Evolutionary conservation across 192 early-diverging fungal species (phyloP).

Genomic region (Funneliformis mosseae): DNA sequence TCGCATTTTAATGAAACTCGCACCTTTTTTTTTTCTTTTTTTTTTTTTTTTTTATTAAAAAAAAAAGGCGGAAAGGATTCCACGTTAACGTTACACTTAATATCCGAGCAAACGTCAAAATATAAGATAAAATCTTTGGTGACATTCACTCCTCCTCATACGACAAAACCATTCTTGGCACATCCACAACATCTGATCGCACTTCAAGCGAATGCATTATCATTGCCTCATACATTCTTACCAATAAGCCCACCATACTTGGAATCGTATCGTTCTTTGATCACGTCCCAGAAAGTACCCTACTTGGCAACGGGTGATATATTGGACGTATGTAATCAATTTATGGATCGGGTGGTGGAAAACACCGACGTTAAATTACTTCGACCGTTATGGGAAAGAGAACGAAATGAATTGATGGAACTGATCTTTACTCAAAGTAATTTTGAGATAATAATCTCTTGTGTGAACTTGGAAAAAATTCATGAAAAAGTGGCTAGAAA

Average conservation of each 20-base stretch:
- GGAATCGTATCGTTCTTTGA: conserved; percentile 16
- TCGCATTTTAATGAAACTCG: not conserved
- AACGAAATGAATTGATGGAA: conserved; percentile 48
- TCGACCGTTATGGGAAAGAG: conserved; percentile 60
- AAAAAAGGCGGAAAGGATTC: conserved; percentile 8
- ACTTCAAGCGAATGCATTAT: not conserved
- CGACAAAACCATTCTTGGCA: conserved; percentile 10
- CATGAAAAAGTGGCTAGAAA: conserved; percentile 41
- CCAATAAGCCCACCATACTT: conserved; percentile 4
- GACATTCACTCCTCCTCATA: conserved; percentile 3
- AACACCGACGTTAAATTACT: conserved; percentile 49
- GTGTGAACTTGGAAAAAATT: conserved; percentile 46
- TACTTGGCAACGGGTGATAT: conserved; percentile 51
- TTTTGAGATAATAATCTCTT: conserved; percentile 44
- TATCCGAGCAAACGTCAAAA: not conserved
- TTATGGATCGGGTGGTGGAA: conserved; percentile 59
- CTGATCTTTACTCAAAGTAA: conserved; percentile 45
- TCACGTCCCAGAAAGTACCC: not conserved
- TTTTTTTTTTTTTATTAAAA: not conserved
- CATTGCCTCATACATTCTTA: conserved; percentile 16
- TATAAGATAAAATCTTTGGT: conserved; percentile 11
- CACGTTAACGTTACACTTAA: conserved; percentile 21
- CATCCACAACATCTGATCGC: conserved; percentile 13
- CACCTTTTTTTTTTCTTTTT: not conserved
- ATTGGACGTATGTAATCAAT: conserved; percentile 59